Percentiles rank a stretch among this genome's conserved stretches.
These are phyloP conservation scores for Pelargonium exstipulatum DNA, from an alignment of 441 rosid species.

Conservation along the genomic window DNA sequence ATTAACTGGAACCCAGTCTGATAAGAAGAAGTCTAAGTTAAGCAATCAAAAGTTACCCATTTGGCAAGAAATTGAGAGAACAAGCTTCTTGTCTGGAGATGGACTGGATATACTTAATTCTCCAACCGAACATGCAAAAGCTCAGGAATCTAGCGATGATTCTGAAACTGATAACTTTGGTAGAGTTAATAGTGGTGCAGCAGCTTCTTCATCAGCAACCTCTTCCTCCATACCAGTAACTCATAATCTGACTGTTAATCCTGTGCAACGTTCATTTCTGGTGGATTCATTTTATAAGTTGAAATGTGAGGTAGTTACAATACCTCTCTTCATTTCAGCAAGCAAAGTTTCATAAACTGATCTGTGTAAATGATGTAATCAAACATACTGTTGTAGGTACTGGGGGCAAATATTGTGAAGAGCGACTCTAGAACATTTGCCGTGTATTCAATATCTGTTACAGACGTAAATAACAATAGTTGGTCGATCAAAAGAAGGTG, in stretches of 20 bases:
- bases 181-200: conserved; percentile 61
- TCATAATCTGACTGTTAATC: conserved; percentile 33
- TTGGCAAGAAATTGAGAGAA: conserved; percentile 83
- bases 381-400: conserved; percentile 57
- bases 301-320: conserved; percentile 82
- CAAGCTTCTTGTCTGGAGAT: conserved; percentile 76
- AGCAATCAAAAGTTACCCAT: conserved; percentile 39
- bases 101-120: conserved; percentile 65
- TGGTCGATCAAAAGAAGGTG: conserved; percentile 99
- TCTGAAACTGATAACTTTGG: conserved; percentile 57
- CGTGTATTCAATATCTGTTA: conserved; percentile 86
- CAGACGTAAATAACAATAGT: conserved; percentile 73
- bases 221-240: conserved; percentile 41
- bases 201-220: conserved; percentile 66
- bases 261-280: conserved; percentile 52
- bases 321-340: conserved; percentile 19
- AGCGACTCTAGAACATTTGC: conserved; percentile 87
- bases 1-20: conserved; percentile 37
- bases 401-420: conserved; percentile 96
- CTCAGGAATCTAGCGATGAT: conserved; percentile 54
- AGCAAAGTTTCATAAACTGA: conserved; percentile 18
- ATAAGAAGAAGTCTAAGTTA: conserved; percentile 71
- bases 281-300: conserved; percentile 71
- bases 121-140: conserved; percentile 33
- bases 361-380: conserved; percentile 22